A percentile compares a stretch with the other conserved stretches of the same genome.
Conservation (phyloP, 148 eudicot genomes). For the Selenicereus undatus region DNA sequence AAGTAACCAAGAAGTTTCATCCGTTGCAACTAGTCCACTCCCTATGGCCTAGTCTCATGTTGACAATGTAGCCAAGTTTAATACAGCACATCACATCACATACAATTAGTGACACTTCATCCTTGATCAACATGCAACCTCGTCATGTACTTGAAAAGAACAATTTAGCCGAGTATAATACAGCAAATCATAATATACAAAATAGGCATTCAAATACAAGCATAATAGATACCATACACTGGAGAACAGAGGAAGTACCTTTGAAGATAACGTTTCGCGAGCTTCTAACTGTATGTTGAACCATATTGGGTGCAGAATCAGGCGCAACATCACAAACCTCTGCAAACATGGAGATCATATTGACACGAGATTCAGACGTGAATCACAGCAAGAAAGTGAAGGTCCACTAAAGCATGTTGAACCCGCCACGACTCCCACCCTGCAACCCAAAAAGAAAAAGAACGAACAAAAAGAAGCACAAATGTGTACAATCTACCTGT, state of each 20-base stretch:
- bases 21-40: too few relatives aligned
- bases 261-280: constrained; percentile 58
- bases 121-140: too few relatives aligned
- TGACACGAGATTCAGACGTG: background rate
- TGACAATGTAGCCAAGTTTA: too few relatives aligned
- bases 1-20: background rate
- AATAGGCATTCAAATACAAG: too few relatives aligned
- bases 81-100: too few relatives aligned
- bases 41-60: too few relatives aligned
- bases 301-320: constrained; percentile 28
- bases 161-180: too few relatives aligned
- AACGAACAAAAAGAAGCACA: background rate
- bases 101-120: too few relatives aligned
- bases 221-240: background rate
- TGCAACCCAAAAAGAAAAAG: background rate
- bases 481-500: constrained; percentile 36
- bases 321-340: constrained; percentile 44
- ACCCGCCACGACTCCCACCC: too few relatives aligned
- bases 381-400: background rate
- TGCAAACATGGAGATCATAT: constrained; percentile 20
- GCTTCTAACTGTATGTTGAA: constrained; percentile 38
- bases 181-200: too few relatives aligned
- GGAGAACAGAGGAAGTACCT: constrained; percentile 38
- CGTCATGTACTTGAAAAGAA: too few relatives aligned
- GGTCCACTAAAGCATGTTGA: too few relatives aligned